Base-by-base conservation (phyloP, 345 rosid species). In the Litchi chinensis region DNA sequence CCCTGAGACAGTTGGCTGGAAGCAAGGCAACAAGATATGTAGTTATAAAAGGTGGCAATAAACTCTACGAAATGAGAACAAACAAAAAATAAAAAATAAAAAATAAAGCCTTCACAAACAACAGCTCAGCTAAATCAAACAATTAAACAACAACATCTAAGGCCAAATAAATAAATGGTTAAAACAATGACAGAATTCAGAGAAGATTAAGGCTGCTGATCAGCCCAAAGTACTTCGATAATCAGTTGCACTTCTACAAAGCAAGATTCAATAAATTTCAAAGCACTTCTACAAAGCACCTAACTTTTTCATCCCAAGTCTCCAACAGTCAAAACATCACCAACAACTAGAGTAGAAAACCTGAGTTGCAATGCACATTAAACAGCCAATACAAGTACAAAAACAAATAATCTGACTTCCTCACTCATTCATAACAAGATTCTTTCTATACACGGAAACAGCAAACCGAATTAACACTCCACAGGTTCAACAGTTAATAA, bases 1-100 rank as follows among this genome's bases (percentile, higher is more conserved):
- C 46, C 98, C 98, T 0, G 87, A 73, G 46, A 93, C 86, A 1
- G 91, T 92, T 60, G 98, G 99, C 99, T 95, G 86, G 54, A 52
- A 69, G 72, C 40, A 81, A 79, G 11, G 80, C 64, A 65, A 65
- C 28, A 54, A 76, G 69, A 70, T 50, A 77, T 21, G n/a, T 70
- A 63, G 82, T 64, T 28, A 24, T 8, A 16, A 59, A 40, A 76
- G 4, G 62, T 44, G 10, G 10, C 41, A n/a, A n/a, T n/a, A n/a
- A n/a, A n/a, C n/a, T n/a, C n/a, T n/a, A n/a, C n/a, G n/a, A n/a
- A n/a, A n/a, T n/a, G n/a, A 37, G 28, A 63, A 70, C 56, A 56
- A 56, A 32, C 64, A 18, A 28, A 54, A 12, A 26, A 67, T 13
- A 2, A 24, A 54, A 21, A 3, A 2, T 2, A 40, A 40, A 73